These are phyloP conservation scores for Rhododendron williamsianum DNA, from an alignment of 148 eudicot genomes.

Conservation along the genomic window DNA sequence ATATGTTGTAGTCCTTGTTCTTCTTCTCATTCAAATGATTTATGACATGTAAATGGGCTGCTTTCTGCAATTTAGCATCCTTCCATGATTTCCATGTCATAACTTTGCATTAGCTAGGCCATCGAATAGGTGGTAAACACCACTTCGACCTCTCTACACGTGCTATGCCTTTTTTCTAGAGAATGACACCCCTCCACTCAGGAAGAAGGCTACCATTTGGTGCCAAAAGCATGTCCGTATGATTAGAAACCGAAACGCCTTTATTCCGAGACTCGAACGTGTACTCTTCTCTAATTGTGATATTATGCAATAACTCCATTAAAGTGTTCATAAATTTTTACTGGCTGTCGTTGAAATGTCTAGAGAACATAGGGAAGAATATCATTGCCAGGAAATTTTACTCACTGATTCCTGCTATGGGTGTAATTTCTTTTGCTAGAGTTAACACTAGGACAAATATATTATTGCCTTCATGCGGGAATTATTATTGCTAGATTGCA, in stretches of 20 bases:
- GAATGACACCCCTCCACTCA: neutral
- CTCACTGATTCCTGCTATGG: neutral
- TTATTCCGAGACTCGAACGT: neutral
- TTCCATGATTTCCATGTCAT: neutral
- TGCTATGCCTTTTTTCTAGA: neutral
- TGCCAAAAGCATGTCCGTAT: neutral
- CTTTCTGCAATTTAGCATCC: neutral
- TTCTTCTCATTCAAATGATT: neutral
- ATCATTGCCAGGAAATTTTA: neutral
- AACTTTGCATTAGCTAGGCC: neutral
- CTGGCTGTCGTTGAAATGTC: neutral
- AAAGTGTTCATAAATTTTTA: neutral
- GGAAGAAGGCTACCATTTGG: neutral
- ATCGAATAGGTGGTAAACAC: neutral
- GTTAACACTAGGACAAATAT: neutral
- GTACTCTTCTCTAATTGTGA: neutral
- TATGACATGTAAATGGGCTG: neutral
- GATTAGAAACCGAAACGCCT: neutral
- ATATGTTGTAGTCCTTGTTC: neutral
- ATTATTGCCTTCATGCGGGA: conserved; percentile 7
- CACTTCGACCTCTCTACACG: neutral
- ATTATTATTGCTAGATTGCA: conserved; percentile 54
- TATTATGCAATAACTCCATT: neutral
- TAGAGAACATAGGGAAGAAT: neutral
- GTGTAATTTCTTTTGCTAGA: neutral